A percentile compares a stretch with the other conserved stretches of the same genome.
Evolutionary conservation across 139 green algal species (phyloP).

Genomic region (Tetradesmus lagerheimii): DNA sequence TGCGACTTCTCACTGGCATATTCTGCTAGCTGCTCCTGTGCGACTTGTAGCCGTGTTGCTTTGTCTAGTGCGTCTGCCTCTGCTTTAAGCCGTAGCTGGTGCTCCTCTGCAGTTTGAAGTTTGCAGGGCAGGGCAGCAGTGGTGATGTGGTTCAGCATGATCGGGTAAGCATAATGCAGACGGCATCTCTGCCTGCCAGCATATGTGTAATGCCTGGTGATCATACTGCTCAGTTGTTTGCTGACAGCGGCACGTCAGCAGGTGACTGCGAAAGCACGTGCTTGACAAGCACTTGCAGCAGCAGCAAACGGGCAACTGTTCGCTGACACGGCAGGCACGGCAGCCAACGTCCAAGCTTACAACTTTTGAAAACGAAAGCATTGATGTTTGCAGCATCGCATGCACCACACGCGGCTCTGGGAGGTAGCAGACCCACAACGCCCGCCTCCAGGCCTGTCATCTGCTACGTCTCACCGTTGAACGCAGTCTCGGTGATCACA

Average conservation of each 20-base stretch:
- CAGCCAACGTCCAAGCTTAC: not conserved
- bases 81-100: conserved; percentile 74
- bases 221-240: not conserved
- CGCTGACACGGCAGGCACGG: not conserved
- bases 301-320: not conserved
- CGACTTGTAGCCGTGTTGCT: conserved; percentile 68
- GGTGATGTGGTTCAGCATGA: no score
- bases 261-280: not conserved
- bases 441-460: not conserved
- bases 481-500: not conserved
- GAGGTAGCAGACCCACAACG: not conserved
- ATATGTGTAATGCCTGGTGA: not conserved
- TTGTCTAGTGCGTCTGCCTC: conserved; percentile 78
- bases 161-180: no score
- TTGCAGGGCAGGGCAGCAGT: not conserved
- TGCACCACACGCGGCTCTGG: not conserved
- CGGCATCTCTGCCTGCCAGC: not conserved
- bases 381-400: not conserved
- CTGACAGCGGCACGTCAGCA: not conserved
- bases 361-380: not conserved
- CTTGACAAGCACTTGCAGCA: not conserved
- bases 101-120: conserved; percentile 73
- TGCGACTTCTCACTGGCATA: conserved; percentile 73
- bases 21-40: conserved; percentile 85
- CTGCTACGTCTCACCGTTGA: not conserved